A percentile compares a stretch with the other conserved stretches of the same genome.
Conservation (phyloP, 2,329 filamentous ascomycete species). For the Daldinia sp. region DNA sequence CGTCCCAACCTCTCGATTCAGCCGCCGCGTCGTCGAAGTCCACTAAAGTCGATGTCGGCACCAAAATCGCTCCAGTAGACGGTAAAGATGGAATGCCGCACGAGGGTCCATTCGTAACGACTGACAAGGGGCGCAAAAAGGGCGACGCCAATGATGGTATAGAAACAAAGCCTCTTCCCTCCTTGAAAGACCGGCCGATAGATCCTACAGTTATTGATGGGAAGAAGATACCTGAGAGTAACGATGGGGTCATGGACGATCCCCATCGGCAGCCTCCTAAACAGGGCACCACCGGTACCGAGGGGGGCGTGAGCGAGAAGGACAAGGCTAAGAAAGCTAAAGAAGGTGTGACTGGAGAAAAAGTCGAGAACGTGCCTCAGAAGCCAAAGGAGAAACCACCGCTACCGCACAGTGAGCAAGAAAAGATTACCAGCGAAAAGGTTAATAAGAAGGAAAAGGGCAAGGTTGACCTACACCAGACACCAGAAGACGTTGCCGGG, state of each 20-base stretch:
- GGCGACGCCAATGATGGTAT: conserved; percentile 51
- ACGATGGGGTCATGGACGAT: conserved; percentile 94
- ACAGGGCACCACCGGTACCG: conserved; percentile 87
- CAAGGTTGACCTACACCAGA: conserved; percentile 56
- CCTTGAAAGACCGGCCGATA: conserved; percentile 62
- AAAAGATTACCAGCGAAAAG: conserved; percentile 67
- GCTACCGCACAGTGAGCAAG: conserved; percentile 82
- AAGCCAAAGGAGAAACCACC: conserved; percentile 88
- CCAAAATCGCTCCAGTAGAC: conserved; percentile 88
- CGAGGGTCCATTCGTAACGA: conserved; percentile 81
- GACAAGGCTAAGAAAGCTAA: conserved; percentile 78
- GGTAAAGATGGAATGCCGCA: conserved; percentile 95
- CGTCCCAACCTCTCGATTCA: conserved; percentile 43
- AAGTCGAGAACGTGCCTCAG: conserved; percentile 79
- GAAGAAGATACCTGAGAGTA: conserved; percentile 71
- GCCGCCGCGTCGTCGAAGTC: conserved; percentile 55
- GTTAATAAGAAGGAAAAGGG: conserved; percentile 57
- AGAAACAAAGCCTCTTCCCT: conserved; percentile 56
- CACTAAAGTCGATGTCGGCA: conserved; percentile 58
- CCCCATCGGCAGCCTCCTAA: conserved; percentile 80
- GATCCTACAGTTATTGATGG: conserved; percentile 69
- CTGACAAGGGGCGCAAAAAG: conserved; percentile 58
- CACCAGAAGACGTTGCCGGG: conserved; percentile 58
- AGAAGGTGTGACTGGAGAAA: conserved; percentile 74
- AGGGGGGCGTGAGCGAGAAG: conserved; percentile 90